Base-by-base conservation (phyloP, 192 early-diverging fungal genomes). In the Polychytrium aggregatum region DNA sequence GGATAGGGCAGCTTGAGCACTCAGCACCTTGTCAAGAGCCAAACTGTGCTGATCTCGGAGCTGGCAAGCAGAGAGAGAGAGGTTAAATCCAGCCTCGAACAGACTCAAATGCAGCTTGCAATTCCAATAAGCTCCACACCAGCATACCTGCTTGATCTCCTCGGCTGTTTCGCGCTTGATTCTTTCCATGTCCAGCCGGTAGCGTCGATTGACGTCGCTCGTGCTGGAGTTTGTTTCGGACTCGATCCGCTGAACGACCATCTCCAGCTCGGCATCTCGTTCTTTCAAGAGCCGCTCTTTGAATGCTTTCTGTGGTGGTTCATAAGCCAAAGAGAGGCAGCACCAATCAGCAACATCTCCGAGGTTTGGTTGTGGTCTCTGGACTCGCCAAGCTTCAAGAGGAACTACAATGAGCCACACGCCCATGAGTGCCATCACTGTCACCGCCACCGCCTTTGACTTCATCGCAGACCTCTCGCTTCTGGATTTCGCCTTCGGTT, bases 251-350 rank as follows among this genome's bases (percentile, higher is more conserved):
- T 73, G 60, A 9, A 78, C 62, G 3, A 78, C 60, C 60, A 72
- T 56, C 46, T 78, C 76, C 17, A 78, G 63, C 50, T 78, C 76
- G 16, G 64, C 67, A 52, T 78, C 76, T 3, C 76, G 49, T 46
- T 78, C 69, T 33, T 58, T 33, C n/a, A 78, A 46, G 13, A 76
- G 56, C 55, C 54, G 59, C 44, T 75, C 76, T 44, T 71, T 70
- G 56, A 78, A 65, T 38, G 31, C 39, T 66, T 76, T 72, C 64
- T 74, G 41, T 14, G 20, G 27, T 55, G 35, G 31, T 4, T 8
- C 11, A 11, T 33, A 33, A 4, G 6, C 6, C 11, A 11, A 8
- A 4, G 11, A 11, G 6, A 33, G 31, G 6, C 31, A 33, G 31
- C 4, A 8, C 31, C 31, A 33, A 4, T 33, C 31, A 4, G 10